Evolutionary conservation across 768 basidiomycete species (phyloP).

Genomic region (Serendipita sp.): DNA sequence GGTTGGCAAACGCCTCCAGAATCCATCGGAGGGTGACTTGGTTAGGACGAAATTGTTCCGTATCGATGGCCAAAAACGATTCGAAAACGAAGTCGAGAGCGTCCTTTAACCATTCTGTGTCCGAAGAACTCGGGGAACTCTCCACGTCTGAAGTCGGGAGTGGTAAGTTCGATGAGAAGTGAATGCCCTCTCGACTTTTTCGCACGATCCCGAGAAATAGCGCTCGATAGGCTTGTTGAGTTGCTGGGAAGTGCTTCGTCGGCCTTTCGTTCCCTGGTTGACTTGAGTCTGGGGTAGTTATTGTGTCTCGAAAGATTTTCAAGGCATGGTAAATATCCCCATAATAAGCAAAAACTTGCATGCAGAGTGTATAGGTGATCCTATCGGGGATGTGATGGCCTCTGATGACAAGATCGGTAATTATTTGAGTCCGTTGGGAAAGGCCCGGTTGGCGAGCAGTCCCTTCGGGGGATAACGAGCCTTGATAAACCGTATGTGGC

Average conservation of each 20-base stretch:
- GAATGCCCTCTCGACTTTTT: neutral
- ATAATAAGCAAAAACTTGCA: slow-evolving; percentile 55
- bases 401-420: slow-evolving; percentile 26
- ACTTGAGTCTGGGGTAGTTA: slow-evolving; percentile 19
- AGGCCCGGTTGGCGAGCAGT: no score
- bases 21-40: slow-evolving; percentile 46
- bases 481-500: no score
- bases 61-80: slow-evolving; percentile 41
- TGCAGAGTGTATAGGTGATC: slow-evolving; percentile 49
- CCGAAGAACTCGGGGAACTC: neutral
- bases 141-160: no score
- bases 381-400: slow-evolving; percentile 36
- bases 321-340: slow-evolving; percentile 47
- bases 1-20: slow-evolving; percentile 44
- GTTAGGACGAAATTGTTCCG: slow-evolving; percentile 27
- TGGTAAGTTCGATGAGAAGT: neutral
- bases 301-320: slow-evolving; percentile 50
- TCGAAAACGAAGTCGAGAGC: slow-evolving; percentile 43
- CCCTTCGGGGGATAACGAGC: no score
- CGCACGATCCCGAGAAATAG: slow-evolving; percentile 57
- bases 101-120: slow-evolving; percentile 36
- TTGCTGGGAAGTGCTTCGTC: slow-evolving; percentile 24
- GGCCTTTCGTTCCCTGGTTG: neutral
- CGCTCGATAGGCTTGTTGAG: slow-evolving; percentile 43
- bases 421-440: no score